Percentiles rank a stretch among this genome's conserved stretches.
These are phyloP conservation scores for Skeletonema grethae DNA, from an alignment of 108 stramenopile species.

Conservation along the genomic window DNA sequence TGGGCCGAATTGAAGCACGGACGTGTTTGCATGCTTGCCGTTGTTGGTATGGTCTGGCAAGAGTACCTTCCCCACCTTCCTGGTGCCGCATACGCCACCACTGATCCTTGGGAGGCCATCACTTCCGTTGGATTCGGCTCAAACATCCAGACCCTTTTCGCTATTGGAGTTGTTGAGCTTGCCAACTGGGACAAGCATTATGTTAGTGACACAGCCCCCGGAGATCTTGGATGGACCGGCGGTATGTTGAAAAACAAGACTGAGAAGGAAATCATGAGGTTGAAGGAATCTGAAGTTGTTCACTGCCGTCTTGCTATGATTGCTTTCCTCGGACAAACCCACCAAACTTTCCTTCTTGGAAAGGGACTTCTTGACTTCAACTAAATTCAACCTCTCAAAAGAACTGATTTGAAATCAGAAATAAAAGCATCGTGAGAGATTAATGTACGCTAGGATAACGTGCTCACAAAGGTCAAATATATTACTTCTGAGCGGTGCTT, in stretches of 20 bases:
- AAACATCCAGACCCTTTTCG: constrained; percentile 81
- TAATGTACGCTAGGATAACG: constrained; percentile 7
- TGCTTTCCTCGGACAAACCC: constrained; percentile 80
- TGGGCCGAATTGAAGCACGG: constrained; percentile 91
- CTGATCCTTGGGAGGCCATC: constrained; percentile 80
- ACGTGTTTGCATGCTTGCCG: constrained; percentile 75
- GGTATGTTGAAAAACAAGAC: constrained; percentile 45
- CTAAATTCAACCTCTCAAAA: background rate
- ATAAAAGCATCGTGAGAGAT: constrained; percentile 1
- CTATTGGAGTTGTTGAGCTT: constrained; percentile 72
- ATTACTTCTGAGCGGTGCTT: background rate
- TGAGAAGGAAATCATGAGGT: constrained; percentile 46
- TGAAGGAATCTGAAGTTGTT: constrained; percentile 67
- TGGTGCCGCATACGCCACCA: constrained; percentile 75
- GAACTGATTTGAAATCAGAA: background rate
- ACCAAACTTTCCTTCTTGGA: constrained; percentile 84
- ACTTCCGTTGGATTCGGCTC: constrained; percentile 70
- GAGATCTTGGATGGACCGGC: constrained; percentile 73
- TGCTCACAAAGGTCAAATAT: constrained; percentile 6
- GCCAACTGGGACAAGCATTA: constrained; percentile 66
- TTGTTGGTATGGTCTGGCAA: constrained; percentile 83
- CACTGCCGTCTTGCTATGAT: constrained; percentile 94
- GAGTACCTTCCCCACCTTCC: constrained; percentile 79
- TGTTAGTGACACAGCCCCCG: constrained; percentile 78
- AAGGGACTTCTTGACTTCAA: constrained; percentile 68